Conservation (phyloP, 163 green algal species). For the Chlorella variabilis region DNA sequence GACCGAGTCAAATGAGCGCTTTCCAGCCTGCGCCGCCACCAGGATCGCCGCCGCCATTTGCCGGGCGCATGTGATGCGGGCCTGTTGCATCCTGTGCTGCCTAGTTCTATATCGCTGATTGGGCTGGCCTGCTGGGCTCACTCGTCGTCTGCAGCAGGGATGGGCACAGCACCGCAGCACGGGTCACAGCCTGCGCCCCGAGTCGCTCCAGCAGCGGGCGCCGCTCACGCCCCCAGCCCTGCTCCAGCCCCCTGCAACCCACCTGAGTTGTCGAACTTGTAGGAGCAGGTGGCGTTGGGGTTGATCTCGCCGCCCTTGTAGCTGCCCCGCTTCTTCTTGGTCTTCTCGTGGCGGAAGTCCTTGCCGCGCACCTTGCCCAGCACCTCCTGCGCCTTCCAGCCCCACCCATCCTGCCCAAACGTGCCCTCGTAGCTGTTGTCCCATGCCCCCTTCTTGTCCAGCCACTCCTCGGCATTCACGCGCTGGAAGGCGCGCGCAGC, state of each 20-base stretch:
- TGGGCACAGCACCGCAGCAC: too few species aligned
- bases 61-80: too few species aligned
- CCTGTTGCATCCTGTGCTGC: too few species aligned
- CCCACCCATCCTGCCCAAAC: conserved; percentile 89
- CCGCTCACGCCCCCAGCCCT: too few species aligned
- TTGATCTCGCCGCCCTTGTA: conserved; percentile 96
- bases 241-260: not conserved
- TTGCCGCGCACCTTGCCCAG: conserved; percentile 86
- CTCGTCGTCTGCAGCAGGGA: not conserved
- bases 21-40: too few species aligned
- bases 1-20: too few species aligned
- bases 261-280: conserved; percentile 94
- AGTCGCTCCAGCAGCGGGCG: not conserved
- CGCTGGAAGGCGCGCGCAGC: conserved; percentile 83
- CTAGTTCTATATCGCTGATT: too few species aligned
- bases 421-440: conserved; percentile 92
- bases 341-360: conserved; percentile 99
- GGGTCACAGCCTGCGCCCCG: not conserved
- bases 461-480: conserved; percentile 89
- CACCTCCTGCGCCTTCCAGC: conserved; percentile 92
- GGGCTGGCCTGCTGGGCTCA: too few species aligned
- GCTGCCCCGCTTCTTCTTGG: conserved; percentile 98
- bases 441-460: conserved; percentile 83
- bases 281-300: conserved; percentile 74
- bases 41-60: too few species aligned